These are phyloP conservation scores for Dioscorea zingiberensis DNA, from an alignment of 106 monocot species.

Conservation along the genomic window DNA sequence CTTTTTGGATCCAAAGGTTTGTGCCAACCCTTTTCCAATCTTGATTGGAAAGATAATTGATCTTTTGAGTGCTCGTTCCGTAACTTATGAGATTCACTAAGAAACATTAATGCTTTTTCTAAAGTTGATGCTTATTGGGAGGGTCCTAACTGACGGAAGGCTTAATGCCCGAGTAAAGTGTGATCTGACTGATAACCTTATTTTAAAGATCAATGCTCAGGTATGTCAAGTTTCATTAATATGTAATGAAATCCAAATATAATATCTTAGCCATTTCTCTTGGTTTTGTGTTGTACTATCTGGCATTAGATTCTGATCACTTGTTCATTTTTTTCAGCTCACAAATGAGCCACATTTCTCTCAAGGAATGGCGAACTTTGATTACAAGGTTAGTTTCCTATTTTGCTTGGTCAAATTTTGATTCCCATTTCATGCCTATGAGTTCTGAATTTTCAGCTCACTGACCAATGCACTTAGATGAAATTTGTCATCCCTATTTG, in stretches of 20 bases:
- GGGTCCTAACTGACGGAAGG: conserved; percentile 92
- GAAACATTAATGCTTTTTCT: conserved; percentile 2
- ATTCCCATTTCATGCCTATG: too few species aligned
- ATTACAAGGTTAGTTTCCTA: conserved; percentile 78
- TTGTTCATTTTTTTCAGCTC: conserved; percentile 48
- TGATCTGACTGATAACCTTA: conserved; percentile 90
- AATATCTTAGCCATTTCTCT: background rate
- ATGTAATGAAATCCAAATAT: background rate
- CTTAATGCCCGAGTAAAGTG: conserved; percentile 95
- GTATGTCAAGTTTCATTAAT: conserved; percentile 21
- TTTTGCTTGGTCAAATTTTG: background rate
- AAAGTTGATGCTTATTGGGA: conserved; percentile 96
- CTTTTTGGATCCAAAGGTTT: conserved; percentile 92
- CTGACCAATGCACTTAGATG: too few species aligned
- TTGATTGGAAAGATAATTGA: too few species aligned
- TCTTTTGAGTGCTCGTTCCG: background rate
- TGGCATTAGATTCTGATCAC: background rate
- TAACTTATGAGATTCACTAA: too few species aligned
- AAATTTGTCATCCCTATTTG: background rate
- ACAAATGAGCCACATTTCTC: conserved; percentile 96
- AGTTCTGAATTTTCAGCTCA: too few species aligned
- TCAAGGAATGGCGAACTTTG: conserved; percentile 99
- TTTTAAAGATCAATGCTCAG: conserved; percentile 91
- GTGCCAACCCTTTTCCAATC: background rate
- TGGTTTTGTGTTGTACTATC: background rate